These are phyloP conservation scores for Pestalotiopsis sp. DNA, from an alignment of 2,329 filamentous ascomycete species.

Conservation along the genomic window DNA sequence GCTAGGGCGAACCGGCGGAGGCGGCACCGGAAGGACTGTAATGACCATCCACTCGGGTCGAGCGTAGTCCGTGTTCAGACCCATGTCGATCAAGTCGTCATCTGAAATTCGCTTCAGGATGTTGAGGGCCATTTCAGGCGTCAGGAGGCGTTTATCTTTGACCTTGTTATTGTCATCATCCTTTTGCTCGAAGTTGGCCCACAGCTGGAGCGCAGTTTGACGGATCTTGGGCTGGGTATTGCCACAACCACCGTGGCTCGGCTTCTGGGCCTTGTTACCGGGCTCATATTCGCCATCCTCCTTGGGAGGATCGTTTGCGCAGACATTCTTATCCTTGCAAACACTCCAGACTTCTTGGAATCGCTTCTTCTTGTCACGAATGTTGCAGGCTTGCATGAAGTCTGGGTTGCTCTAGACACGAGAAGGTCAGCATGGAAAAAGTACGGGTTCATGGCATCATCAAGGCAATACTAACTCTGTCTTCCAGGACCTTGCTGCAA, in stretches of 20 bases:
- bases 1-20: constrained; percentile 92
- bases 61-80: constrained; percentile 91
- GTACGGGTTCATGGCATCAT: constrained; percentile 52
- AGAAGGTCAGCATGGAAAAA: constrained; percentile 63
- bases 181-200: constrained; percentile 74
- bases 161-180: constrained; percentile 74
- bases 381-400: constrained; percentile 78
- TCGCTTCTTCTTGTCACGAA: constrained; percentile 90
- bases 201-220: constrained; percentile 82
- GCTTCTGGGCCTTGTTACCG: constrained; percentile 52
- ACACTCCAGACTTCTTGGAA: constrained; percentile 92
- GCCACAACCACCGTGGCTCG: constrained; percentile 87
- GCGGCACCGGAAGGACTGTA: constrained; percentile 91
- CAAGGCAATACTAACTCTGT: constrained; percentile 87
- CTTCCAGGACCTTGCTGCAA: constrained; percentile 95
- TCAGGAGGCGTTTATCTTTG: constrained; percentile 81
- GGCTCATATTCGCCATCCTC: constrained; percentile 70
- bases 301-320: constrained; percentile 78
- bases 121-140: constrained; percentile 80
- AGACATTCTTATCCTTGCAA: constrained; percentile 86
- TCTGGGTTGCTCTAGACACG: constrained; percentile 76
- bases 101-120: constrained; percentile 86
- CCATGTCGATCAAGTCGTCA: constrained; percentile 82
- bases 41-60: constrained; percentile 98
- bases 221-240: constrained; percentile 88